Evolutionary conservation across 192 early-diverging fungal species (phyloP), one percentile per base, ranked within the genome.

Genomic region (Podila horticola): DNA sequence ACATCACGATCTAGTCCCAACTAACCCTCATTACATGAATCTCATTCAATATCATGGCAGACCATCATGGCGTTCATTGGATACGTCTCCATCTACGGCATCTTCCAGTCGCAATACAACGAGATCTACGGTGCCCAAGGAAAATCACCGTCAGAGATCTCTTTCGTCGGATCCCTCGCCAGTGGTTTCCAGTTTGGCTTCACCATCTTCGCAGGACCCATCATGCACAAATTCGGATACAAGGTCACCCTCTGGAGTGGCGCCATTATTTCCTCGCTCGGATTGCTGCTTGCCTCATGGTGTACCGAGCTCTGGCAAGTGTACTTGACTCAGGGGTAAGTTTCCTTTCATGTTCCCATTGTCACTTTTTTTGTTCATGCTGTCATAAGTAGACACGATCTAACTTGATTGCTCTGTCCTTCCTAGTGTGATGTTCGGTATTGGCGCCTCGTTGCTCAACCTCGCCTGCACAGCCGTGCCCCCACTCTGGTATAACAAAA

Each of bases 401-500:
- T 55, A 5, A 55, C 17, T 9, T 26, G 20, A 26, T 20, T 55
- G 1, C 15, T n/a, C 22, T 1, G 1, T 62, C 20, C 17, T 24
- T 63, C 1, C 20, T 49, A 83, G 83, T 55, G 38, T 86, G n/a
- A 66, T 86, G 48, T 82, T 82, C 66, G 85, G 85, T 36, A 82
- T 84, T 28, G 83, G 83, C 7, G 74, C 71, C 20, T 82, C 79
- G 4, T 64, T 86, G 26, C 74, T 84, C 20, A 84, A 81, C 66
- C 60, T 84, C 30, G 66, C 83, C 15, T 77, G 75, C 9, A 76
- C 84, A 13, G 65, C 75, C 7, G 71, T 74, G 12, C 68, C 74
- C 5, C 83, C 83, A 22, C 67, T 84, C 6, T 84, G 79, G 74
- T 86, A 84, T 45, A 64, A 73, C 34, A 73, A 69, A 29, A 51